Percentiles rank a stretch among this genome's conserved stretches.
phyloP scores from a whole-genome alignment of 805 yeast genomes.

The Teunomyces tritomae region DNA sequence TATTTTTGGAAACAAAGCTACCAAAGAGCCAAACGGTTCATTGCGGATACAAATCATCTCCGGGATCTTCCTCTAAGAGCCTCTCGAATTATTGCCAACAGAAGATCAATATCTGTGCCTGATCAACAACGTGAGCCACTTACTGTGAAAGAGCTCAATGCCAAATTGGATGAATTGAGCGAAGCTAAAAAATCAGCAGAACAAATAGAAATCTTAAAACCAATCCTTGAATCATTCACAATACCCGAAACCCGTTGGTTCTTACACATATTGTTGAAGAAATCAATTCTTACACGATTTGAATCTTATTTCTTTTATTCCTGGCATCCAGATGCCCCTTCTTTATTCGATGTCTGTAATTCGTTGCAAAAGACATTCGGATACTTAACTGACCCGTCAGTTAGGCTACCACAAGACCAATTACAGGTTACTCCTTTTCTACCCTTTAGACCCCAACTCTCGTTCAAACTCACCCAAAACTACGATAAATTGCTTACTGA shows the following conservation, averaged over 20 bases:
- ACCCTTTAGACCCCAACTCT: constrained; percentile 76
- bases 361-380: constrained; percentile 58
- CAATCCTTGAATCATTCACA: constrained; percentile 53
- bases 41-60: constrained; percentile 45
- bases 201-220: constrained; percentile 44
- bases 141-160: constrained; percentile 31
- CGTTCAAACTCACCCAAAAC: constrained; percentile 51
- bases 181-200: constrained; percentile 25
- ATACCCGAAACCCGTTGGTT: constrained; percentile 67
- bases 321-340: constrained; percentile 81
- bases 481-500: constrained; percentile 50
- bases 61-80: constrained; percentile 46
- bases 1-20: constrained; percentile 36
- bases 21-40: constrained; percentile 28
- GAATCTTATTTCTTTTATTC: constrained; percentile 54
- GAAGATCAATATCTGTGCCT: constrained; percentile 30
- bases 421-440: constrained; percentile 42
- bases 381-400: constrained; percentile 49
- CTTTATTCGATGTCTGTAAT: constrained; percentile 62
- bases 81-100: constrained; percentile 49
- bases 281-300: constrained; percentile 56
- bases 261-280: constrained; percentile 61
- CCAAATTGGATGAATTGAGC: constrained; percentile 26
- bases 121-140: background rate
- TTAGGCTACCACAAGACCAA: constrained; percentile 40